Percentiles rank a stretch among this genome's conserved stretches.
phyloP scores from a whole-genome alignment of 495 filamentous ascomycete species.

The Annulohypoxylon moriforme region DNA sequence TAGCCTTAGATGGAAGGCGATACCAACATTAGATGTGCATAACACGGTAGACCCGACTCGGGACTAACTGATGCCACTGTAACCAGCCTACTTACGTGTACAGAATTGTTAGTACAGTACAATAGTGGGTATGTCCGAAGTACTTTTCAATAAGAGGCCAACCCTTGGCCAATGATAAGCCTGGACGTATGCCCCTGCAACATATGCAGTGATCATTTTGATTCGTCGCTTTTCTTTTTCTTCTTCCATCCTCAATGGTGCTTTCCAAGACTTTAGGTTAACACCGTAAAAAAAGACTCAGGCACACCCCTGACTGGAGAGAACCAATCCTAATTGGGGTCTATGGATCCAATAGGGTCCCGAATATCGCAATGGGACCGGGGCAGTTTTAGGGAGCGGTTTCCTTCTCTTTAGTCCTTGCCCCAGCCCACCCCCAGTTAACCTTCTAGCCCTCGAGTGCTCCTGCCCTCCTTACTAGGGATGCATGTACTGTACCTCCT shows the following conservation, averaged over 20 bases:
- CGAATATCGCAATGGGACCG: constrained; percentile 12
- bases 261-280: neutral
- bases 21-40: constrained; percentile 9
- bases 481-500: neutral
- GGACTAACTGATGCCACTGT: no score
- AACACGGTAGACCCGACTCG: neutral
- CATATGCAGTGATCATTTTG: constrained; percentile 16
- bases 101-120: constrained; percentile 2
- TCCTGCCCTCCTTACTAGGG: neutral
- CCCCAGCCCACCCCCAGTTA: neutral
- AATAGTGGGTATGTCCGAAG: constrained; percentile 11
- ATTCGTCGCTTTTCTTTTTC: constrained; percentile 30
- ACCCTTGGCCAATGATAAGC: constrained; percentile 25
- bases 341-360: neutral
- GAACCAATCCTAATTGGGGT: constrained; percentile 27
- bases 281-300: neutral
- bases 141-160: constrained; percentile 20
- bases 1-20: constrained; percentile 33
- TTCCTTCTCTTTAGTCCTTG: neutral
- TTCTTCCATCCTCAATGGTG: neutral
- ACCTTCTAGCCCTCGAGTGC: neutral
- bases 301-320: neutral
- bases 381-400: neutral
- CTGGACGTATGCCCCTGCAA: constrained; percentile 26
- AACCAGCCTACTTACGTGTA: constrained; percentile 19